Conservation (phyloP, 2,329 filamentous ascomycete genomes). For the Chalaropsis thielavioides region DNA sequence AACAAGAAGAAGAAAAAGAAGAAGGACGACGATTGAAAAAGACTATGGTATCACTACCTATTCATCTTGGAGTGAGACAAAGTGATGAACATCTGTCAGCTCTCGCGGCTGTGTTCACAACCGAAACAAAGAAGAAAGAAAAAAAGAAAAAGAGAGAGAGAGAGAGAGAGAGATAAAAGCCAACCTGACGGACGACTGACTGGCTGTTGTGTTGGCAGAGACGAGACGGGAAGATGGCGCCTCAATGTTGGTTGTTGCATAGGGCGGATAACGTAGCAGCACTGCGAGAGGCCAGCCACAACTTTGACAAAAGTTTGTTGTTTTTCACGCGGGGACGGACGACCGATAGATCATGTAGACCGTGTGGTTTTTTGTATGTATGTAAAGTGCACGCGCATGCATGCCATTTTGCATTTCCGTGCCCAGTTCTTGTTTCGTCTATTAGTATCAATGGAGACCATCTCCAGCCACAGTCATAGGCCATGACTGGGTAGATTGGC, state of each 20-base stretch:
- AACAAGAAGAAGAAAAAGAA: no score
- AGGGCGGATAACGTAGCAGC: no score
- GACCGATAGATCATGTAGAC: not conserved
- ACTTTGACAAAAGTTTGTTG: not conserved
- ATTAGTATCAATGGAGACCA: not conserved
- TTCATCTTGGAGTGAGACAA: no score
- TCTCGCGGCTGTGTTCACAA: not conserved
- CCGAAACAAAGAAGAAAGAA: not conserved
- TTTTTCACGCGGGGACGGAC: not conserved
- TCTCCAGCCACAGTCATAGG: not conserved
- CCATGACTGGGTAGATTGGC: not conserved
- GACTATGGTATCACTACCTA: no score
- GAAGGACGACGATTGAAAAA: no score
- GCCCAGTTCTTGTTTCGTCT: not conserved
- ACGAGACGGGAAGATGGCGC: no score
- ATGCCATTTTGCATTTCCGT: not conserved
- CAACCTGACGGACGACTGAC: no score
- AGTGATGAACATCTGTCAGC: no score
- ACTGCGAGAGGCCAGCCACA: no score
- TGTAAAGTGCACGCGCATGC: not conserved
- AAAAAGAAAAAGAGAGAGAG: not conserved
- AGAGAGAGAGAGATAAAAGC: not conserved
- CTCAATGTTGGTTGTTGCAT: no score
- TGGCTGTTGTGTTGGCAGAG: no score
- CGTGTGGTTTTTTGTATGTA: no score